Conservation (phyloP, 306 rosid genomes). For the Cucurbita ficifolia region DNA sequence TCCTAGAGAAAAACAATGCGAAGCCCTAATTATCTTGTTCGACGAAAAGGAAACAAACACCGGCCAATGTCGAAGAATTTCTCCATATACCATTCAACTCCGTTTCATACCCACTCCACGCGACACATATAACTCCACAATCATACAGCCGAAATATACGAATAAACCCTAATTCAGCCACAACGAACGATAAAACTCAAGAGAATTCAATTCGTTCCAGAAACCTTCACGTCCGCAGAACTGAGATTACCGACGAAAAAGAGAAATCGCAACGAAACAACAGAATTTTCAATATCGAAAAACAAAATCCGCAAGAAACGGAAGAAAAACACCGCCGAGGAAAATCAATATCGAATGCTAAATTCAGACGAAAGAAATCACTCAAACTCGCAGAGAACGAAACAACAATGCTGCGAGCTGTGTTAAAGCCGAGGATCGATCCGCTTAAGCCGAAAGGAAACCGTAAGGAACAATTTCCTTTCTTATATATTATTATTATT, state of each 20-base stretch:
- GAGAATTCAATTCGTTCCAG: conserved; percentile 2
- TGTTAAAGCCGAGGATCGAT: conserved; percentile 4
- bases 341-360: background rate
- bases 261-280: background rate
- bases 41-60: background rate
- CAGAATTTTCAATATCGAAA: background rate
- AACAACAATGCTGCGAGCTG: background rate
- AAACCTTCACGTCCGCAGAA: background rate
- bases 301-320: background rate
- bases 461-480: background rate
- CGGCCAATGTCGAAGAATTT: conserved; percentile 6
- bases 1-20: background rate
- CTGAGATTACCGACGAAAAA: background rate
- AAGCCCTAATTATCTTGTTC: conserved; percentile 6
- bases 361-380: background rate
- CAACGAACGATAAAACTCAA: background rate
- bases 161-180: background rate
- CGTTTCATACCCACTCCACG: conserved; percentile 1
- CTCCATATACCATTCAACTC: background rate
- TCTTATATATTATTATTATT: background rate
- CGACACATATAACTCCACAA: background rate
- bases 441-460: background rate
- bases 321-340: background rate
- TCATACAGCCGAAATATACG: background rate
- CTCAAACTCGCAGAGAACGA: background rate